Percentiles rank a stretch among this genome's conserved stretches.
These are phyloP conservation scores for Ganoderma sinense DNA, from an alignment of 1,284 basidiomycete genomes.

Conservation along the genomic window DNA sequence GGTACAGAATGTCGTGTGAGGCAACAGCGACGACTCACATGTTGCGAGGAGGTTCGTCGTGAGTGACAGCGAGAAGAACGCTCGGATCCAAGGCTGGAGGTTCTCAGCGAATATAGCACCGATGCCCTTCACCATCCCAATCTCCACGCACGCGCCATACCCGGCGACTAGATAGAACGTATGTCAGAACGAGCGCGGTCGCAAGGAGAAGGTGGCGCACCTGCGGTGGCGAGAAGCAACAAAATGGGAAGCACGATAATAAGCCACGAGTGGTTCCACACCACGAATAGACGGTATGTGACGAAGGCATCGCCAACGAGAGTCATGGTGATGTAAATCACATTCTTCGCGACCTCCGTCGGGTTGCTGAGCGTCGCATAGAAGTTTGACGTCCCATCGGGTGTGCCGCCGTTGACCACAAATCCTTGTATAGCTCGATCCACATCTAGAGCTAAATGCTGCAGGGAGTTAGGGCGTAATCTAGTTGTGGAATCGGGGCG, in stretches of 20 bases:
- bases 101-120: constrained; percentile 25
- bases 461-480: neutral
- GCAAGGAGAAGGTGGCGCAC: constrained; percentile 9
- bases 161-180: constrained; percentile 20
- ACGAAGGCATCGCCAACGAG: constrained; percentile 30
- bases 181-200: no score
- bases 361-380: constrained; percentile 24
- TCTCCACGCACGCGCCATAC: constrained; percentile 29
- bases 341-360: constrained; percentile 29
- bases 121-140: constrained; percentile 19
- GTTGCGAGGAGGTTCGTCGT: constrained; percentile 28
- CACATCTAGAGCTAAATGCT: constrained; percentile 28
- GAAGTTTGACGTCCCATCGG: constrained; percentile 19
- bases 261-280: constrained; percentile 26
- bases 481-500: no score
- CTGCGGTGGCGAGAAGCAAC: constrained; percentile 24
- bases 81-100: constrained; percentile 29
- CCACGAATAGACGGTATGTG: constrained; percentile 27
- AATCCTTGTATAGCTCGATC: constrained; percentile 24
- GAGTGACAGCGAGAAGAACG: constrained; percentile 31
- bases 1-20: neutral
- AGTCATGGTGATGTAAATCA: constrained; percentile 31
- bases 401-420: constrained; percentile 21
- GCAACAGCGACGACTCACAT: constrained; percentile 10
- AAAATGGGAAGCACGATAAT: constrained; percentile 21